Evolutionary conservation across 352 stramenopile species (phyloP).

Genomic region (Phytopythium ostracodes): DNA sequence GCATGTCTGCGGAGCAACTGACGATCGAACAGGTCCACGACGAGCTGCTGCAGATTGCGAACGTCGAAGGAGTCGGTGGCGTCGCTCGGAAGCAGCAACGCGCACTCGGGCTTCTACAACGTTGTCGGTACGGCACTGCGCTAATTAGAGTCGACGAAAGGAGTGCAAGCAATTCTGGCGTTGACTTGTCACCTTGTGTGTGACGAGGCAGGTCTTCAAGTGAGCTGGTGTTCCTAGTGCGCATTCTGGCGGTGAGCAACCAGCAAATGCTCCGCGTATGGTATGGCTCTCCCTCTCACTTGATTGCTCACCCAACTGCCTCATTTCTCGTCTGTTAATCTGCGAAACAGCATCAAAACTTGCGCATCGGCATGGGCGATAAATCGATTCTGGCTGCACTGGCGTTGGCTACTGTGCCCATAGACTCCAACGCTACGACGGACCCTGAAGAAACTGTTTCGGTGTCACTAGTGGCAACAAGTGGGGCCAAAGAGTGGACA

Average conservation of each 20-base stretch:
- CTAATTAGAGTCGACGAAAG: not conserved
- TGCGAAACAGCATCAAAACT: constrained; percentile 62
- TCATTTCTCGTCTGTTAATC: not conserved
- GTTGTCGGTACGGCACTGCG: constrained; percentile 30
- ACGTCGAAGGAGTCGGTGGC: constrained; percentile 53
- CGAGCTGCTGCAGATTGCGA: constrained; percentile 48
- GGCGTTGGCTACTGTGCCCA: constrained; percentile 32
- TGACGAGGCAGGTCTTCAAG: constrained; percentile 30
- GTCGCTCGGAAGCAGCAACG: constrained; percentile 57
- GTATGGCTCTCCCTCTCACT: not conserved
- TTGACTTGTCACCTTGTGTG: not conserved
- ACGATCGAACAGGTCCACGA: constrained; percentile 50
- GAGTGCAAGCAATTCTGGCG: not conserved
- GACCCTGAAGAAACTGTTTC: not conserved
- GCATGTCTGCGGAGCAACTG: constrained; percentile 11
- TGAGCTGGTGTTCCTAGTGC: constrained; percentile 59
- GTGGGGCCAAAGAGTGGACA: constrained; percentile 36
- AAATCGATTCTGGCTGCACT: constrained; percentile 76
- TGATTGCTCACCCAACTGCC: not conserved
- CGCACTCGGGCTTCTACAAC: constrained; percentile 47
- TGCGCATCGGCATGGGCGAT: constrained; percentile 77
- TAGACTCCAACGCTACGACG: not conserved
- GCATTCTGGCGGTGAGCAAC: constrained; percentile 64
- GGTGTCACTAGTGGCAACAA: not conserved
- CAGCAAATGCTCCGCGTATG: not conserved